Base-by-base conservation (phyloP, 225 moss, liverwort and hornwort genomes). In the Bryoerythrophyllum caledonicum region DNA sequence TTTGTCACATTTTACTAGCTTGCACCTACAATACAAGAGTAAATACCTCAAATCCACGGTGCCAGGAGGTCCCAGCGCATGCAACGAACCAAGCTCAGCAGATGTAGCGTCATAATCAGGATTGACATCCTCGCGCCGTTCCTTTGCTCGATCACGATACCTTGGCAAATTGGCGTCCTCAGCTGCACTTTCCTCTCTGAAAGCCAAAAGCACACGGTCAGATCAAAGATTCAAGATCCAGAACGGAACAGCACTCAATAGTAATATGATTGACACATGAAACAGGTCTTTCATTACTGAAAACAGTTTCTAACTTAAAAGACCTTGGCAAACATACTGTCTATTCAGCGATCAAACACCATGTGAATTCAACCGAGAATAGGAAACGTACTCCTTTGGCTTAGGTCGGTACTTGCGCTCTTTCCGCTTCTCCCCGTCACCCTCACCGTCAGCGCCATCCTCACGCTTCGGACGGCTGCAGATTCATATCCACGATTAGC, bases 51-150 rank as follows among this genome's bases (percentile, higher is more conserved):
- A 82, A 70, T 95, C 95, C 25, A 90, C 93, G 13, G 95, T 91
- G 79, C 99, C 99, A 66, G 99, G 99, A 43, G 99, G 99, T 62
- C 93, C 99, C 71, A 99, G 86, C 32, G 99, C 99, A 85, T 99
- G 95, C 66, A 99, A 83, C 53, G 99, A 93, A 55, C 99, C 99
- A 81, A 99, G 81, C 81, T 99, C 99, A 24, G 95, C 86, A 19
- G 91, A 85, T 49, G 99, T 95, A 65, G 91, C 82, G 53, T 95
- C 95, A 81, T 99, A 99, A 79, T 99, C 99, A 23, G 99, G 99
- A 86, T 99, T 99, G 27, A 95, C 85, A 93, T 99, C 99, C 43
- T 99, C 99, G 81, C 99, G 86, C 57, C 99, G 90, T 80, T 99
- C 99, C 86, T 99, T 99, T 15, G 99, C 99, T 34, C 99, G 84